Percentiles rank a stretch among this genome's conserved stretches.
Conservation (phyloP, 768 basidiomycete species). For the Rhodotorula taiwanensis region DNA sequence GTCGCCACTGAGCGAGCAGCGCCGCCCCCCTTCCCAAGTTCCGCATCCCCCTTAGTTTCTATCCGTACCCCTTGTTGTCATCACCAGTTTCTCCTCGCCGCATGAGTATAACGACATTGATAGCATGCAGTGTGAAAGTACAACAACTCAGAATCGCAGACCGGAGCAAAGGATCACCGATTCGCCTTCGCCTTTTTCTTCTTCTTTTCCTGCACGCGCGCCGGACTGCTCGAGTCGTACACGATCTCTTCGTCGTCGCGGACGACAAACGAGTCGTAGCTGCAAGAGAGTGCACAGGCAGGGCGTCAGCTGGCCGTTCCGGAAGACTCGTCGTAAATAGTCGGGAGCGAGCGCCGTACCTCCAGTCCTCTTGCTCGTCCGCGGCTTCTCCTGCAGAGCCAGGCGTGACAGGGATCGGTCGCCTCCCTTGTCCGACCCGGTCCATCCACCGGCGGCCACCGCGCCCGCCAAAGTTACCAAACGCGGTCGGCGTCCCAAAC, state of each 20-base stretch:
- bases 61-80: no score
- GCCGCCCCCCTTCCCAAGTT: no score
- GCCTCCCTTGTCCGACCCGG: background rate
- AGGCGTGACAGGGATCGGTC: slow-evolving; percentile 5
- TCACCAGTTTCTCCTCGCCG: no score
- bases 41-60: no score
- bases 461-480: background rate
- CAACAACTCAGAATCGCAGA: no score
- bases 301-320: no score
- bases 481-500: slow-evolving; percentile 3
- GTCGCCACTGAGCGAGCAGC: no score
- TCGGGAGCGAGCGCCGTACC: slow-evolving; percentile 5
- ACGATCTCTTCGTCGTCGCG: slow-evolving; percentile 29
- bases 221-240: slow-evolving; percentile 13
- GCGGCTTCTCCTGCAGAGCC: background rate
- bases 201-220: background rate
- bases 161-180: no score
- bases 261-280: slow-evolving; percentile 32
- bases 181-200: no score
- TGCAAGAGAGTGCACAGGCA: background rate
- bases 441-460: slow-evolving; percentile 13
- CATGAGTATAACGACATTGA: no score
- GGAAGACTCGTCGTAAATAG: background rate
- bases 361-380: slow-evolving; percentile 13
- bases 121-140: no score